A percentile compares a stretch with the other conserved stretches of the same genome.
Evolutionary conservation across 2,329 filamentous ascomycete genomes (phyloP).

Genomic region (Beauveria rudraprayagi): DNA sequence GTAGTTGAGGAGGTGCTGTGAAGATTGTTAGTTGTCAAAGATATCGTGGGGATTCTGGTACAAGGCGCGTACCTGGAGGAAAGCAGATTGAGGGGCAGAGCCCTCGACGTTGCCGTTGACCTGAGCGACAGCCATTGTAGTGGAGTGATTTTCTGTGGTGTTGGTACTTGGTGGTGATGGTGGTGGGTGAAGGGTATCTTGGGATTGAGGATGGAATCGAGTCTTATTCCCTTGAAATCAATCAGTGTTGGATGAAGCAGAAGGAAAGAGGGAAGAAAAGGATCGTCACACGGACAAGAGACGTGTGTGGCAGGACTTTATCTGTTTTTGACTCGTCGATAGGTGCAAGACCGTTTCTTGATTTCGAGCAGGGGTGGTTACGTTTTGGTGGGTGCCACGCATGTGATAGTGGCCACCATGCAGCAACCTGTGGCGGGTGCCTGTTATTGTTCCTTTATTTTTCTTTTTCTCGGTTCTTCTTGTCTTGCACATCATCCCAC

Average conservation of each 20-base stretch:
- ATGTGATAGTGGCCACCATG: constrained; percentile 11
- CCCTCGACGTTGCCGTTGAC: constrained; percentile 12
- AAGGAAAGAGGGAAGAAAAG: neutral
- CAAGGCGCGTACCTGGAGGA: constrained; percentile 35
- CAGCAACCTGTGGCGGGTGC: neutral
- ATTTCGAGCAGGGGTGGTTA: constrained; percentile 5
- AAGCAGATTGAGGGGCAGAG: constrained; percentile 31
- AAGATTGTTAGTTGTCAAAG: neutral
- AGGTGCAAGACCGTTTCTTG: constrained; percentile 4
- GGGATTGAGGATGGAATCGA: neutral
- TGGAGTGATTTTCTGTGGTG: neutral
- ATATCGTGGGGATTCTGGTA: neutral
- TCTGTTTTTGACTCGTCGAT: constrained; percentile 8
- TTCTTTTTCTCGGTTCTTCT: too few species aligned
- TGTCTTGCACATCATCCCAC: neutral
- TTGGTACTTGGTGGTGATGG: neutral
- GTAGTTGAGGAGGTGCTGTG: constrained; percentile 75
- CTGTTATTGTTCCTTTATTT: neutral
- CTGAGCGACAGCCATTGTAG: constrained; percentile 12
- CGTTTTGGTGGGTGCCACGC: constrained; percentile 8
- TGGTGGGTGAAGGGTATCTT: neutral
- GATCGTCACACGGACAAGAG: neutral
- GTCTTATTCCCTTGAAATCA: neutral
- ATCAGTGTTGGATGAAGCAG: neutral
- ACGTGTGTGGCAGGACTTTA: constrained; percentile 11